These are phyloP conservation scores for Trifolium pratense DNA, from an alignment of 306 rosid species.

Conservation along the genomic window DNA sequence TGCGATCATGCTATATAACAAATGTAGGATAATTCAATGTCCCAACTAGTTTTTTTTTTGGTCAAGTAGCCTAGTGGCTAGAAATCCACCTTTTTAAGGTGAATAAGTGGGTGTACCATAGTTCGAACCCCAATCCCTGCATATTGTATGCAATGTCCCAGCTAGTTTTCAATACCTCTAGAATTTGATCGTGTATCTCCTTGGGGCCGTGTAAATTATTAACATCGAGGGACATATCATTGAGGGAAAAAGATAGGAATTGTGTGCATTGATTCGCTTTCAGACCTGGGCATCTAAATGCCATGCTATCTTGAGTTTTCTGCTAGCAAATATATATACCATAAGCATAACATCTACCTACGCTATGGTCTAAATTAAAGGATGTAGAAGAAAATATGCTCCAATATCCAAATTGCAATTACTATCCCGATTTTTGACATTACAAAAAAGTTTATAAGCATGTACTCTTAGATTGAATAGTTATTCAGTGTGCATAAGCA, in stretches of 20 bases:
- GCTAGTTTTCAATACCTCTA: neutral
- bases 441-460: neutral
- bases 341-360: neutral
- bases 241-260: neutral
- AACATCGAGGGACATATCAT: neutral
- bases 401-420: conserved; percentile 6
- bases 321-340: neutral
- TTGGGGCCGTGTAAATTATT: neutral
- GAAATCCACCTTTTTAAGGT: too few relatives aligned
- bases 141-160: neutral
- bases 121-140: too few relatives aligned
- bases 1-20: neutral
- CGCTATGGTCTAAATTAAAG: neutral
- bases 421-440: neutral
- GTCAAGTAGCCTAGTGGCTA: too few relatives aligned
- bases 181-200: neutral
- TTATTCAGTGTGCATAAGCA: neutral
- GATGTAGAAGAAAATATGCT: neutral
- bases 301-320: neutral
- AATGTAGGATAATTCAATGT: conserved; percentile 10
- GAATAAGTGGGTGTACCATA: too few relatives aligned
- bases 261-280: neutral
- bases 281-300: neutral
- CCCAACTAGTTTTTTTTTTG: neutral
- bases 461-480: neutral